Conservation (phyloP, 2,329 filamentous ascomycete genomes). For the Calycina marina region DNA sequence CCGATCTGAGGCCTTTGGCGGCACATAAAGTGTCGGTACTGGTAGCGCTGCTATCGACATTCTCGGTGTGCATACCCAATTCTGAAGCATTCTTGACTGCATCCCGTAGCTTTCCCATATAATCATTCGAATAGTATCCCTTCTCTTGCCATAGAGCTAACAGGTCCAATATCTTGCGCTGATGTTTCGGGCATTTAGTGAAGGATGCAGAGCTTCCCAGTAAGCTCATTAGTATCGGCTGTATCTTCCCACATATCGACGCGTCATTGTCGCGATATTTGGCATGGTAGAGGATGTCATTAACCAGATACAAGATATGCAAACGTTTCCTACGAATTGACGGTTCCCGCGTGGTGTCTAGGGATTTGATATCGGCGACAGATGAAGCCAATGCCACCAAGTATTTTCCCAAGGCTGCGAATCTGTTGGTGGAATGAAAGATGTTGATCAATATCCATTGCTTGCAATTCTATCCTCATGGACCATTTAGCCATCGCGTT, state of each 20-base stretch:
- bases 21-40: slow-evolving; percentile 21
- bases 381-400: slow-evolving; percentile 53
- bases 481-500: slow-evolving; percentile 25
- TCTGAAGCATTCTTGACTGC: slow-evolving; percentile 32
- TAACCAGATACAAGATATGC: slow-evolving; percentile 64
- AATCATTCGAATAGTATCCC: slow-evolving; percentile 40
- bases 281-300: slow-evolving; percentile 61
- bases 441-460: slow-evolving; percentile 67
- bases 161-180: slow-evolving; percentile 47
- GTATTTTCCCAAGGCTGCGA: slow-evolving; percentile 59
- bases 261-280: slow-evolving; percentile 35
- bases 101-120: slow-evolving; percentile 43
- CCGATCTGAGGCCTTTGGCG: slow-evolving; percentile 40
- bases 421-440: slow-evolving; percentile 49
- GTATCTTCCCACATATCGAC: slow-evolving; percentile 39
- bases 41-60: slow-evolving; percentile 4
- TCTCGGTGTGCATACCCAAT: slow-evolving; percentile 16
- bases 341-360: slow-evolving; percentile 26
- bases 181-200: slow-evolving; percentile 48
- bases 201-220: slow-evolving; percentile 41
- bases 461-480: slow-evolving; percentile 62
- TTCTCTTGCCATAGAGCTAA: slow-evolving; percentile 58
- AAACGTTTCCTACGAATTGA: slow-evolving; percentile 56
- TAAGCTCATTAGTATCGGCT: slow-evolving; percentile 47
- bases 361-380: slow-evolving; percentile 25